Evolutionary conservation across 2,329 filamentous ascomycete species (phyloP).

Genomic region (Pseudogymnoascus sp.): DNA sequence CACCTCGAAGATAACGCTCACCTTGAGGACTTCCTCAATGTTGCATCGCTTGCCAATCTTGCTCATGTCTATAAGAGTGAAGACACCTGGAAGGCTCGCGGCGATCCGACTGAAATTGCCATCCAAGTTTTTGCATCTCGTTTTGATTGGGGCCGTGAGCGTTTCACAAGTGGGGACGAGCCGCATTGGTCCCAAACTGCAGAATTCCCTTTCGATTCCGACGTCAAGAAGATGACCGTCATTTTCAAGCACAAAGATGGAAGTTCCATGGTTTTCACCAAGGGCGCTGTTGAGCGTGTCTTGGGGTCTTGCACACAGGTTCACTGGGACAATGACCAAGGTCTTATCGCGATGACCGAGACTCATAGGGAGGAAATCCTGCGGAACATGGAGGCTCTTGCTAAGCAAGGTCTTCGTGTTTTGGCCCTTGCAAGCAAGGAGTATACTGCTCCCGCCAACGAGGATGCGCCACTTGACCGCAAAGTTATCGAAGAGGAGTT

Average conservation of each 20-base stretch:
- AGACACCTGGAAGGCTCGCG: conserved; percentile 52
- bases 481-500: conserved; percentile 57
- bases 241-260: conserved; percentile 44
- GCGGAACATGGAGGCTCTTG: conserved; percentile 59
- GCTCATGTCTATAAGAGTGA: conserved; percentile 48
- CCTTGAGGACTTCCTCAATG: conserved; percentile 49
- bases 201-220: conserved; percentile 67
- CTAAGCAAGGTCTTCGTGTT: conserved; percentile 58
- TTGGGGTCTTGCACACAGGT: conserved; percentile 52
- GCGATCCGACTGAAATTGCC: conserved; percentile 63
- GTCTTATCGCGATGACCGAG: conserved; percentile 40
- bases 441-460: conserved; percentile 25
- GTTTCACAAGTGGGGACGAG: conserved; percentile 40
- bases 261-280: conserved; percentile 46
- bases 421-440: conserved; percentile 50
- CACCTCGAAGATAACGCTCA: conserved; percentile 38
- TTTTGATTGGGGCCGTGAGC: conserved; percentile 53
- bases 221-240: conserved; percentile 69
- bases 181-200: conserved; percentile 49
- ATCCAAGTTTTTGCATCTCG: conserved; percentile 66
- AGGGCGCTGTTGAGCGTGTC: conserved; percentile 62
- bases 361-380: conserved; percentile 48
- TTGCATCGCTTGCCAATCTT: conserved; percentile 57
- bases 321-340: conserved; percentile 34
- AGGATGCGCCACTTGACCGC: conserved; percentile 43